Evolutionary conservation across 2,329 filamentous ascomycete species (phyloP).

Genomic region (Lasiodiplodia citricola): DNA sequence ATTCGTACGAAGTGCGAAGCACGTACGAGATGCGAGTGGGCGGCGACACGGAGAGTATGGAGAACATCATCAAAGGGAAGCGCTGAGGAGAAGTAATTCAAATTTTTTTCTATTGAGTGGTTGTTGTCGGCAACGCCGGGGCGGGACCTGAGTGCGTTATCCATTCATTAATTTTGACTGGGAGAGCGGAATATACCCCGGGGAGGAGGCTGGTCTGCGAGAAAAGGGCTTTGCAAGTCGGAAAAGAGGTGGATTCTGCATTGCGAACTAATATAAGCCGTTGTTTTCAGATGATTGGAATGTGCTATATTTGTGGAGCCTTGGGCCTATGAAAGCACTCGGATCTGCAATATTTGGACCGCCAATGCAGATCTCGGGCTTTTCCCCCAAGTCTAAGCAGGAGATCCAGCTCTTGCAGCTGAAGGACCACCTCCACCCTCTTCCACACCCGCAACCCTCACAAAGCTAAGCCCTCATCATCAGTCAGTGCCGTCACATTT

Average conservation of each 20-base stretch:
- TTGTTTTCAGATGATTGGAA: background rate
- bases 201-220: background rate
- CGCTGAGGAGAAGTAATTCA: background rate
- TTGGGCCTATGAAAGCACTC: background rate
- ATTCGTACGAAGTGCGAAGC: slow-evolving; percentile 10
- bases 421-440: background rate
- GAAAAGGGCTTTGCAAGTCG: background rate
- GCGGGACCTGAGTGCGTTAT: background rate
- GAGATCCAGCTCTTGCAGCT: background rate
- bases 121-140: background rate
- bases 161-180: background rate
- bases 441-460: background rate
- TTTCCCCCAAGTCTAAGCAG: background rate
- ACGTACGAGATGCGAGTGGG: slow-evolving; percentile 3
- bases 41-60: slow-evolving; percentile 7
- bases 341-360: background rate
- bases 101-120: background rate
- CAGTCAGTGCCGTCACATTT: background rate
- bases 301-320: background rate
- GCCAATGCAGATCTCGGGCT: background rate
- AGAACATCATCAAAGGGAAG: slow-evolving; percentile 6
- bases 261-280: background rate
- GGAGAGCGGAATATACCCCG: background rate
- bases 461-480: no score
- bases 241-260: background rate